A percentile compares a stretch with the other conserved stretches of the same genome.
Evolutionary conservation across 148 eudicot genomes (phyloP).

Genomic region (Vaccinium vitisidaea): DNA sequence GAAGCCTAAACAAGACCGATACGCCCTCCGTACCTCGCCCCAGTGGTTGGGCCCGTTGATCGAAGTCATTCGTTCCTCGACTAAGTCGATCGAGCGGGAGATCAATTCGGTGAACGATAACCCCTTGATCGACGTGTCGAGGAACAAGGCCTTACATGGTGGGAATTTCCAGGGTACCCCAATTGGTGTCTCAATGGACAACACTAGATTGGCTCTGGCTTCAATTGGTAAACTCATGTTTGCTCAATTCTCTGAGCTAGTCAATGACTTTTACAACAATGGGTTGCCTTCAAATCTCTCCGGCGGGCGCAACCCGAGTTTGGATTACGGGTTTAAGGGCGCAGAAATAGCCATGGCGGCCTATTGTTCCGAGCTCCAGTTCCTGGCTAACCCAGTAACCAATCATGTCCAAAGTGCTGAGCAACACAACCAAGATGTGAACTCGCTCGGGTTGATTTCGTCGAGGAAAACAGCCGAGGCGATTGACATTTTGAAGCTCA

Average conservation of each 20-base stretch:
- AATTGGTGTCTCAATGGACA: conserved; percentile 31
- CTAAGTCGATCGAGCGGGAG: conserved; percentile 25
- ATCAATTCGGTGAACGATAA: conserved; percentile 28
- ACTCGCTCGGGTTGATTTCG: conserved; percentile 31
- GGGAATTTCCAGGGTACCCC: conserved; percentile 31
- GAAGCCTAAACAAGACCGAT: conserved; percentile 28
- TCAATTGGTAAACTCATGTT: conserved; percentile 28
- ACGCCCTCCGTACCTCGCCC: conserved; percentile 25
- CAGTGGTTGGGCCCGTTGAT: conserved; percentile 22
- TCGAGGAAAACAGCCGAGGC: conserved; percentile 32
- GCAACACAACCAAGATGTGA: conserved; percentile 35
- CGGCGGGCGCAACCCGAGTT: conserved; percentile 29
- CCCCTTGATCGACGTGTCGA: conserved; percentile 24
- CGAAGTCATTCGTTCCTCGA: conserved; percentile 26
- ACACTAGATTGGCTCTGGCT: conserved; percentile 21
- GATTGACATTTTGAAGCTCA: conserved; percentile 28
- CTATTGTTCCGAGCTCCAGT: conserved; percentile 31
- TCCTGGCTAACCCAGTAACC: conserved; percentile 30
- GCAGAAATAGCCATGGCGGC: conserved; percentile 35
- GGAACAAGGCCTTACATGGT: conserved; percentile 28
- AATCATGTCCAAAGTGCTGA: conserved; percentile 34
- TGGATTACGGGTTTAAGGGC: conserved; percentile 35
- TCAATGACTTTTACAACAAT: conserved; percentile 26
- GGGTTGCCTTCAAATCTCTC: conserved; percentile 32
- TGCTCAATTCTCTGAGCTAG: conserved; percentile 28